Percentiles rank a stretch among this genome's conserved stretches.
Evolutionary conservation across 441 rosid genomes (phyloP).

Genomic region (Melastoma candidum): DNA sequence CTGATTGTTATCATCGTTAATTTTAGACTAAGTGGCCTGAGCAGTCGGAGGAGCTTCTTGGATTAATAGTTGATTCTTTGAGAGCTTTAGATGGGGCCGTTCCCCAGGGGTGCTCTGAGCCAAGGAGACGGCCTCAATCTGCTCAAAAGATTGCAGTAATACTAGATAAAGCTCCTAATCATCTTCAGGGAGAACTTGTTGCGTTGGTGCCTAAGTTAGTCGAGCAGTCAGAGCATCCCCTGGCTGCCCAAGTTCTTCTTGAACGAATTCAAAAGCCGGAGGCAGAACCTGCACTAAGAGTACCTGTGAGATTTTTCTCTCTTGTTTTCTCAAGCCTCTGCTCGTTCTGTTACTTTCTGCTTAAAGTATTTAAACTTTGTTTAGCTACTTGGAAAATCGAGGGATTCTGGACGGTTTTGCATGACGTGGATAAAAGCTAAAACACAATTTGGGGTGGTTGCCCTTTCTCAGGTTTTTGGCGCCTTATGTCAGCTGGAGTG

Average conservation of each 20-base stretch:
- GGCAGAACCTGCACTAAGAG: slow-evolving; percentile 70
- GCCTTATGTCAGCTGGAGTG: slow-evolving; percentile 89
- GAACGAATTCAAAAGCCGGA: slow-evolving; percentile 81
- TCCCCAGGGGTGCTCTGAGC: slow-evolving; percentile 94
- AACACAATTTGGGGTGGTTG: background rate
- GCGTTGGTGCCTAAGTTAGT: slow-evolving; percentile 94
- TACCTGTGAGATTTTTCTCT: slow-evolving; percentile 57
- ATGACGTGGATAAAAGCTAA: too few relatives aligned
- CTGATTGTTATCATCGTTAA: slow-evolving; percentile 21
- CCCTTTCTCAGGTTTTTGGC: slow-evolving; percentile 59
- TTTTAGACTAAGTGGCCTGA: slow-evolving; percentile 95
- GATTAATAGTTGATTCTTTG: slow-evolving; percentile 92
- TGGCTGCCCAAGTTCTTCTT: slow-evolving; percentile 86
- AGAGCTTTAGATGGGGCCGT: slow-evolving; percentile 92
- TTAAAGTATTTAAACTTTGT: slow-evolving; percentile 5
- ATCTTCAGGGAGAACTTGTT: slow-evolving; percentile 78
- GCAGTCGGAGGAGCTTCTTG: slow-evolving; percentile 96
- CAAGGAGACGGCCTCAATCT: slow-evolving; percentile 86
- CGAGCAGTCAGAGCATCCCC: slow-evolving; percentile 89
- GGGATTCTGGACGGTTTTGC: background rate
- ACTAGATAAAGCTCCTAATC: slow-evolving; percentile 89
- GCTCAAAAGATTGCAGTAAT: slow-evolving; percentile 91
- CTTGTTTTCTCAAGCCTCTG: slow-evolving; percentile 9
- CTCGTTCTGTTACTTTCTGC: background rate
- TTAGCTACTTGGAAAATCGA: slow-evolving; percentile 1